phyloP scores from a whole-genome alignment of 108 stramenopile genomes.

The Asterionellopsis glacialis region DNA sequence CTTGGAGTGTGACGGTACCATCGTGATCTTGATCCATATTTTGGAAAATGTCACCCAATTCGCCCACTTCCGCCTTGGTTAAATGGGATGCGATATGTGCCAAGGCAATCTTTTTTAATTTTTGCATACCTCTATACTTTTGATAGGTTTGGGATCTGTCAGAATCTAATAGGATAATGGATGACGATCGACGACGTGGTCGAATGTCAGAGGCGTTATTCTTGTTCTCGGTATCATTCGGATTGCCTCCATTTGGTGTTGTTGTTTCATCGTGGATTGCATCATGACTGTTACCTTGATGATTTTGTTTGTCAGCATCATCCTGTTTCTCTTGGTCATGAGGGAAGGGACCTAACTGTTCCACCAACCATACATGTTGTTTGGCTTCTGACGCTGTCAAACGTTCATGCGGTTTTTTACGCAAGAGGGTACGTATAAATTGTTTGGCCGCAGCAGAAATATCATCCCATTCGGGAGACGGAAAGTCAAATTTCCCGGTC shows the following conservation, averaged over 20 bases:
- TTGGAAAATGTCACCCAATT: conserved; percentile 66
- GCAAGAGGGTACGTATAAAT: conserved; percentile 61
- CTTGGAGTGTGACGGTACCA: conserved; percentile 66
- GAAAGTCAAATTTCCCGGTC: conserved; percentile 71
- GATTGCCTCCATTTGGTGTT: too few species aligned
- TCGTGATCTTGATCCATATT: conserved; percentile 64
- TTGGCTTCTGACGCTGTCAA: too few species aligned
- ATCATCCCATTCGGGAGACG: conserved; percentile 79
- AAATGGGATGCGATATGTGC: conserved; percentile 73
- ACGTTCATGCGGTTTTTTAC: conserved; percentile 49
- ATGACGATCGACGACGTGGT: too few species aligned
- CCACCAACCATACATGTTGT: too few species aligned
- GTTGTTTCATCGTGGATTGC: too few species aligned
- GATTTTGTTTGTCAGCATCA: too few species aligned
- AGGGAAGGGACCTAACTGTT: too few species aligned
- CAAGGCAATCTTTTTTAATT: conserved; percentile 82
- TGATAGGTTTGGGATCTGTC: conserved; percentile 42
- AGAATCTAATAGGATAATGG: too few species aligned
- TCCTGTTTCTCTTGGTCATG: too few species aligned
- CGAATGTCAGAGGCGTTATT: too few species aligned
- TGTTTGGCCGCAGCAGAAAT: conserved; percentile 65
- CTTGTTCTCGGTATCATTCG: too few species aligned
- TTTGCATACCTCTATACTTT: conserved; percentile 78
- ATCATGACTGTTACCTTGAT: too few species aligned
- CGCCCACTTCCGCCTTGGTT: conserved; percentile 65